Evolutionary conservation across 2,329 filamentous ascomycete genomes (phyloP), one percentile per base, ranked within the genome.

Genomic region (Macrophomina tecta): DNA sequence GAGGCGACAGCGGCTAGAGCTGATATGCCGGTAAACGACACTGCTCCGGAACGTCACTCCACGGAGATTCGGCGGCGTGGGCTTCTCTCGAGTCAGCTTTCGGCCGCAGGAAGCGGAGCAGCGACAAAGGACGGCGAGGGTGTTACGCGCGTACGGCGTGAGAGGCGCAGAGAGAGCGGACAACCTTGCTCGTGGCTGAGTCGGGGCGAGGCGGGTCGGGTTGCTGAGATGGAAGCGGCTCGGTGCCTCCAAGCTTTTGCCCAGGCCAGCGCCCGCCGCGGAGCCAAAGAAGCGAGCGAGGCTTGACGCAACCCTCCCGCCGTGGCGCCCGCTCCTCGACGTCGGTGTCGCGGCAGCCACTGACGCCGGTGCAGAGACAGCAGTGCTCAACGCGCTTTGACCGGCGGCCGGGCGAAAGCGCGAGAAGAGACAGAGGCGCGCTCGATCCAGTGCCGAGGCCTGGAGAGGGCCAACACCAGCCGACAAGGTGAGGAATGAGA

Each of bases 311-410:
- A 36, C 40, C 58, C n/a, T 45, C 58, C 42, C 40, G 58, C 18
- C 58, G 45, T n/a, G 58, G 32, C 58, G 42, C 58, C 38, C 38
- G 16, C 18, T 51, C 18, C 9, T 2, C 18, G 48, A 45, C 48
- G 5, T 23, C 9, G 48, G 2, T 9, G 52, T 1, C 18, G 52
- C 38, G 38, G 28, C 6, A 42, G 55, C 55, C 55, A 12, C 55
- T 58, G 55, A 58, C 55, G 55, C 55, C 6, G 55, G 55, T 34
- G 55, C 30, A 60, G 58, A 62, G 11, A 62, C 58, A 49, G 32
- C 45, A 11, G 30, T 32, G 5, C 6, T 11, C 42, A 5, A 5
- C 12, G 52, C 34, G 32, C 53, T 58, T 58, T 58, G 53, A 58
- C 2, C 9, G 8, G 18, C 2, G 11, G 9, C 12, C 5, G 3